Evolutionary conservation across 2,329 filamentous ascomycete species (phyloP).

Genomic region (Xylariaceae sp.): DNA sequence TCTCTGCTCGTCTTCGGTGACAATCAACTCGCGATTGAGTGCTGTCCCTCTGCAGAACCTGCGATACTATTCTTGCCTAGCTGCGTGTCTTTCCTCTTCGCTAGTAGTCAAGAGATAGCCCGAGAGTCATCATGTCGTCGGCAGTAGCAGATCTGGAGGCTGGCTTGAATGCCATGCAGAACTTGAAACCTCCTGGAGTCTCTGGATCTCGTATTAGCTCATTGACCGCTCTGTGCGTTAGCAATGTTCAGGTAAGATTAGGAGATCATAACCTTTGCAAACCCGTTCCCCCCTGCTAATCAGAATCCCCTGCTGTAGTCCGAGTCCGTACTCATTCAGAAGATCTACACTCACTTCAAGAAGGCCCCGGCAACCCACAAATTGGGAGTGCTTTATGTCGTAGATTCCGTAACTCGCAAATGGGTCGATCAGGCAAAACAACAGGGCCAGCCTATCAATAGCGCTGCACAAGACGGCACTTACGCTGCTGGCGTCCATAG

Average conservation of each 20-base stretch:
- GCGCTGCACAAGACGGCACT: constrained; percentile 84
- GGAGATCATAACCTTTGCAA: constrained; percentile 16
- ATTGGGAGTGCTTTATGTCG: constrained; percentile 97
- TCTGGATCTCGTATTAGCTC: constrained; percentile 89
- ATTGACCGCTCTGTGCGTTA: constrained; percentile 85
- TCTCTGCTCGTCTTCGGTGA: constrained; percentile 37
- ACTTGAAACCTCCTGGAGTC: constrained; percentile 90
- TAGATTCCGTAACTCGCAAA: constrained; percentile 99
- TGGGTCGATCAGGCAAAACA: constrained; percentile 96
- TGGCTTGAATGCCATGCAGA: constrained; percentile 88
- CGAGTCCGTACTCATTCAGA: constrained; percentile 93
- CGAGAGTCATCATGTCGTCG: constrained; percentile 67
- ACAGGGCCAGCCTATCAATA: constrained; percentile 80
- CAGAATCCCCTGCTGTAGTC: constrained; percentile 62
- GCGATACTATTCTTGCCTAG: constrained; percentile 33
- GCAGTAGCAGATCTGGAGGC: constrained; percentile 90
- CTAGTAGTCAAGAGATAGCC: constrained; percentile 32
- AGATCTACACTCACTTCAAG: constrained; percentile 96
- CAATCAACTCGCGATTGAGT: constrained; percentile 32
- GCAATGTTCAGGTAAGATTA: constrained; percentile 82
- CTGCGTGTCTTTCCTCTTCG: constrained; percentile 37
- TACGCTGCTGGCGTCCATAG: constrained; percentile 94
- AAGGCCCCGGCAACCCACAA: constrained; percentile 95
- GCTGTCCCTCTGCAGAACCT: constrained; percentile 28
- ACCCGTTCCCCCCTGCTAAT: constrained; percentile 33